Percentiles rank a stretch among this genome's conserved stretches.
Evolutionary conservation across 2,329 filamentous ascomycete genomes (phyloP).

Genomic region (Daldinia sp.): DNA sequence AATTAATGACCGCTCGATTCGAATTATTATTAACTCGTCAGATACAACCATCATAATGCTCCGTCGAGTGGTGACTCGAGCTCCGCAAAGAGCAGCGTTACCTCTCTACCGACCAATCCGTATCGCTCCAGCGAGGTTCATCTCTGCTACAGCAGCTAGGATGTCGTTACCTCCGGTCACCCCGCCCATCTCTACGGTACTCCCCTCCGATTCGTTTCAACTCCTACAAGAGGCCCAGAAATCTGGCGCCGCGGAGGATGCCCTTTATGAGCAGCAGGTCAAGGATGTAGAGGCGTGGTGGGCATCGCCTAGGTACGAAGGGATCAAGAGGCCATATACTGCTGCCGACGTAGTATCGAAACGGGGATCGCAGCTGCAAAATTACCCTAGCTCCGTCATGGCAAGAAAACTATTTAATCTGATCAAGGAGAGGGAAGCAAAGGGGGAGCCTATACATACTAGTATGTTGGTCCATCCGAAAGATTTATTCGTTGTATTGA

Average conservation of each 20-base stretch:
- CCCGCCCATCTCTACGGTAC: conserved; percentile 66
- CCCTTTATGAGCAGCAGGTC: conserved; percentile 83
- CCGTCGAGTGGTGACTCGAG: conserved; percentile 41
- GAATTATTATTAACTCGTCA: not conserved
- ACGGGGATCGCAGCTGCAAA: conserved; percentile 84
- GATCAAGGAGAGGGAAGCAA: conserved; percentile 77
- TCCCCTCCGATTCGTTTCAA: conserved; percentile 83
- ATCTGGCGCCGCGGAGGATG: conserved; percentile 81
- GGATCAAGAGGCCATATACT: conserved; percentile 91
- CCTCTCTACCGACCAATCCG: conserved; percentile 34
- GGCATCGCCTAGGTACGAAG: conserved; percentile 82
- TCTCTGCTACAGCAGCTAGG: conserved; percentile 53
- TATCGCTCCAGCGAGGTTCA: conserved; percentile 42
- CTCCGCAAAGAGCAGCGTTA: conserved; percentile 38
- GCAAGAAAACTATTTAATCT: conserved; percentile 93
- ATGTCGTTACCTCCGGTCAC: conserved; percentile 66
- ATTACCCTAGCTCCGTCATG: conserved; percentile 93
- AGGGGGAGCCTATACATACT: conserved; percentile 90
- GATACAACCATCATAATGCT: conserved; percentile 39
- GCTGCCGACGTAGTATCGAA: conserved; percentile 93
- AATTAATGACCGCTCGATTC: not conserved
- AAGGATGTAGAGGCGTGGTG: conserved; percentile 91
- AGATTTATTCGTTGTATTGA: not conserved
- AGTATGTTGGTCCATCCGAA: conserved; percentile 61
- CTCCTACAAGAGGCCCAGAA: conserved; percentile 81